These are phyloP conservation scores for Scheffersomyces lignosus DNA, from an alignment of 805 yeast species.

Conservation along the genomic window DNA sequence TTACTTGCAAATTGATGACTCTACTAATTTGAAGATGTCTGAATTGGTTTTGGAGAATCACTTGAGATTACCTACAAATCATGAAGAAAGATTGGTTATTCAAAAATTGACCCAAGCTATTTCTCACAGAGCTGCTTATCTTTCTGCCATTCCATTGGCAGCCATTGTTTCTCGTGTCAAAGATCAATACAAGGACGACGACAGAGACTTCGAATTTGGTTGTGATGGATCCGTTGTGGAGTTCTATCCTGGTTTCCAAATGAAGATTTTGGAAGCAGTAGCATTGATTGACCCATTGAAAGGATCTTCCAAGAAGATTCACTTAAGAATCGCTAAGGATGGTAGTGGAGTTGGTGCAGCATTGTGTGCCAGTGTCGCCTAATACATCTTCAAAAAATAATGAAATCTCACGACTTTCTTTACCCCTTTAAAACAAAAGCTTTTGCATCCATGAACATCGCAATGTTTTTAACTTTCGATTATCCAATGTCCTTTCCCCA, in stretches of 20 bases:
- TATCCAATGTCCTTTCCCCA: too few relatives aligned
- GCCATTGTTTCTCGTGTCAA: slow-evolving; percentile 76
- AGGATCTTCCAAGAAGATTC: slow-evolving; percentile 72
- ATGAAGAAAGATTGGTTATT: slow-evolving; percentile 71
- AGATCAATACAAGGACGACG: slow-evolving; percentile 47
- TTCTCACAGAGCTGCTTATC: slow-evolving; percentile 83
- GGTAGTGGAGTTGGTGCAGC: slow-evolving; percentile 99
- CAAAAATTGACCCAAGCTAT: slow-evolving; percentile 76
- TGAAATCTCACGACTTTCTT: background rate
- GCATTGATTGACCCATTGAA: slow-evolving; percentile 68
- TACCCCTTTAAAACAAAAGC: too few relatives aligned
- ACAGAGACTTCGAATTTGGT: slow-evolving; percentile 82
- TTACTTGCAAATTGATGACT: slow-evolving; percentile 79
- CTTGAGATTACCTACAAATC: slow-evolving; percentile 66
- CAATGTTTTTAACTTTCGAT: too few relatives aligned
- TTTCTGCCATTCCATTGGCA: slow-evolving; percentile 87
- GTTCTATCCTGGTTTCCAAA: slow-evolving; percentile 87
- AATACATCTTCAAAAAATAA: background rate
- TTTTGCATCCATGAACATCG: too few relatives aligned
- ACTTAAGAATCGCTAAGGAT: slow-evolving; percentile 83
- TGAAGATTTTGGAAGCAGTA: slow-evolving; percentile 77
- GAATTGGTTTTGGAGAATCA: slow-evolving; percentile 65
- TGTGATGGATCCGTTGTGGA: slow-evolving; percentile 95
- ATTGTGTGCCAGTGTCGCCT: slow-evolving; percentile 63
- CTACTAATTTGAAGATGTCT: slow-evolving; percentile 68